Evolutionary conservation across 352 stramenopile genomes (phyloP), one percentile per base, ranked within the genome.

Genomic region (Phytophthora meadii): DNA sequence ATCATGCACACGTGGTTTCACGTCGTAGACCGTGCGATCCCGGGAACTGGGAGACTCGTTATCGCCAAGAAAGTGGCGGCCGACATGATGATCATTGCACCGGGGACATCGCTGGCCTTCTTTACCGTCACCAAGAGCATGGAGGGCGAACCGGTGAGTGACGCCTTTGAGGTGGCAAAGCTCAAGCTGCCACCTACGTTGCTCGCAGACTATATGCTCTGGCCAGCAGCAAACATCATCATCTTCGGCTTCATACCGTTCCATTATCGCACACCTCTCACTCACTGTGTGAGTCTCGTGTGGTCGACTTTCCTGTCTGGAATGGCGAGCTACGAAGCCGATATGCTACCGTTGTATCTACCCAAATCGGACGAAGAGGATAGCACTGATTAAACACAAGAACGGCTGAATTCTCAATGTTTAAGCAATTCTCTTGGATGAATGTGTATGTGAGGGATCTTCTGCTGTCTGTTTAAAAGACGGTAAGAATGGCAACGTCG

Each of bases 1-100:
- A 73, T 71, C 40, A 91, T 90, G 68, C 87, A 97, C 65, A 93
- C 82, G 57, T 97, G 94, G 61, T 94, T 94, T 54, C 69, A 85
- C 19, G 49, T 91, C 12, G 70, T 97, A 14, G 89, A 97, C 58
- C 53, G 56, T 77, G 64, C 28, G n/a, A 61, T 76, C 32, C 41
- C 45, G 8, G 56, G 55, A 32, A 30, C 61, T 4, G 62, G 56
- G 4, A 44, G 17, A 37, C 37, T 54, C 19, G 68, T 54, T 12
- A 62, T 68, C 12, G 52, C 51, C 53, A 72, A 76, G 62, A 76
- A 76, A 48, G 65, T 76, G 55, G 47, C 61, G 40, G 44, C 68
- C 42, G 68, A 76, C 52, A 63, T 65, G 68, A 42, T 76, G 22
- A 36, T 72, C 51, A 68, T 76, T 22, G 58, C 68, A 9, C 68